Percentiles rank a stretch among this genome's conserved stretches.
These are phyloP conservation scores for Xylaria longipes DNA, from an alignment of 495 filamentous ascomycete species.

Conservation along the genomic window DNA sequence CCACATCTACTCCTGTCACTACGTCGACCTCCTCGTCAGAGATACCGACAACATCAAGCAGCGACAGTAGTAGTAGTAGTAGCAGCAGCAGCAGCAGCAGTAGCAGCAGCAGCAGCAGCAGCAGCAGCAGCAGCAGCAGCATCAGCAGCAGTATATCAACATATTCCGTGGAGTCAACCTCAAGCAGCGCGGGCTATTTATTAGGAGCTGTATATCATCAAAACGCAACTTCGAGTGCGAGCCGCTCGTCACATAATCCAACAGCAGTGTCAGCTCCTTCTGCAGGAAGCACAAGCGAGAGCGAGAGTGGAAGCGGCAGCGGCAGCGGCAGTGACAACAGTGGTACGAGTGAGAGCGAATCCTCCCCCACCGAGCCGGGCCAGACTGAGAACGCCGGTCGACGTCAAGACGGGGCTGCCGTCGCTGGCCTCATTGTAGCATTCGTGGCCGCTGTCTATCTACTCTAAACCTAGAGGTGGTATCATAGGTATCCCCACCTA, in stretches of 20 bases:
- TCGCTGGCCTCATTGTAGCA: conserved; percentile 55
- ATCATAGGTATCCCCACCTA: background rate
- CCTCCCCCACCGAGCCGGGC: conserved; percentile 31
- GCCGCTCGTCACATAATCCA: conserved; percentile 19
- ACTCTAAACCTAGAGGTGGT: conserved; percentile 34
- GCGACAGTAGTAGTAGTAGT: conserved; percentile 27
- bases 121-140: conserved; percentile 29
- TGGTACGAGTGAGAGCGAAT: conserved; percentile 15
- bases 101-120: conserved; percentile 28
- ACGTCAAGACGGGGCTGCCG: conserved; percentile 48
- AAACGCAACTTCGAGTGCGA: conserved; percentile 29
- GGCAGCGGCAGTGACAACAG: background rate
- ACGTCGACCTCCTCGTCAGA: conserved; percentile 29
- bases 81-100: conserved; percentile 32
- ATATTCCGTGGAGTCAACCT: conserved; percentile 22
- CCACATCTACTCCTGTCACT: conserved; percentile 31
- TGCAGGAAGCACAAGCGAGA: conserved; percentile 22
- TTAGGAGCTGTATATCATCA: conserved; percentile 37
- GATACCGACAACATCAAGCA: conserved; percentile 28
- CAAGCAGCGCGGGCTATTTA: conserved; percentile 25
- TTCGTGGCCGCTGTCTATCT: conserved; percentile 54
- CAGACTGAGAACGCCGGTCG: conserved; percentile 48
- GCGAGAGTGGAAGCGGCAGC: background rate
- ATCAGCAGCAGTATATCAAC: conserved; percentile 25
- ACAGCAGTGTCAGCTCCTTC: conserved; percentile 20